phyloP scores from a whole-genome alignment of 2,329 filamentous ascomycete genomes.

The Esteya vermicola region DNA sequence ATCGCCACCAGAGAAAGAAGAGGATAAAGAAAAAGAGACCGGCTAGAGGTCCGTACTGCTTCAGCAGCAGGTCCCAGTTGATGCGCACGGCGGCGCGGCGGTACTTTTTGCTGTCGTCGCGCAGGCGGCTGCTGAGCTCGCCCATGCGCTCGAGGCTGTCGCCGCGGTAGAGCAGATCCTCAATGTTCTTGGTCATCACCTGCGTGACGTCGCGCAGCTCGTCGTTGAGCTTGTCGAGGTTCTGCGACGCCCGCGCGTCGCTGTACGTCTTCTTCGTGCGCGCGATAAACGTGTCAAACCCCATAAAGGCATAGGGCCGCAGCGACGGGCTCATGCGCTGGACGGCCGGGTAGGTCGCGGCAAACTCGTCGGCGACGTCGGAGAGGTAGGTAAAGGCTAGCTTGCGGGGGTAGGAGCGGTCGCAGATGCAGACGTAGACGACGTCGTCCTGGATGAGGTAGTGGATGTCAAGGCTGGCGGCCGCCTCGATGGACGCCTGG shows the following conservation, averaged over 20 bases:
- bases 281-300: constrained; percentile 94
- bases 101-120: constrained; percentile 93
- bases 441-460: constrained; percentile 72
- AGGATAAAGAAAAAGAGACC: constrained; percentile 70
- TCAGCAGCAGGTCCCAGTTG: constrained; percentile 92
- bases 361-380: constrained; percentile 84
- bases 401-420: constrained; percentile 89
- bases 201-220: constrained; percentile 96
- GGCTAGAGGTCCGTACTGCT: constrained; percentile 91
- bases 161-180: constrained; percentile 88
- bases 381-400: constrained; percentile 96
- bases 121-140: constrained; percentile 72
- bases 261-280: constrained; percentile 90
- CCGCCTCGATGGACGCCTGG: constrained; percentile 83
- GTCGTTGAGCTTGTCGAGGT: constrained; percentile 89
- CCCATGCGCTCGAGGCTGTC: constrained; percentile 96
- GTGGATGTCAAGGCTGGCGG: constrained; percentile 62
- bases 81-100: constrained; percentile 83
- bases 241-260: constrained; percentile 78
- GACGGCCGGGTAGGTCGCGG: constrained; percentile 59
- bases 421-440: constrained; percentile 87
- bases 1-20: constrained; percentile 82
- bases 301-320: constrained; percentile 90
- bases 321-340: constrained; percentile 63
- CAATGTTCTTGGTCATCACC: constrained; percentile 99